Evolutionary conservation across 805 yeast species (phyloP).

Genomic region (Sugiyamaella boreocaroliniensis): DNA sequence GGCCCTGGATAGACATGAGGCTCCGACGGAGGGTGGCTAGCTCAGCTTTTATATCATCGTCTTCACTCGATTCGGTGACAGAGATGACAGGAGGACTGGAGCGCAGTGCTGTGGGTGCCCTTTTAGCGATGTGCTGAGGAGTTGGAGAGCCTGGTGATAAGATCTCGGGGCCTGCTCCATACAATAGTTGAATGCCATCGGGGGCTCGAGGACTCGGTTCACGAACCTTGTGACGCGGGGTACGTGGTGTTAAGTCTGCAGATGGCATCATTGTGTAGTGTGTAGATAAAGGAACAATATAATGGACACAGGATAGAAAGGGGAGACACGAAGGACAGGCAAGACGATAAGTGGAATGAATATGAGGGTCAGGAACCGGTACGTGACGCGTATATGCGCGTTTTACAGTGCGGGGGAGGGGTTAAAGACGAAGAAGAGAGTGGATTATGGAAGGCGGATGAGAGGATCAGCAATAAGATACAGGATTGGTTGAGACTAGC

Average conservation of each 20-base stretch:
- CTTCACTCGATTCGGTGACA: slow-evolving; percentile 18
- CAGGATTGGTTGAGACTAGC: too few relatives aligned
- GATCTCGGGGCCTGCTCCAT: slow-evolving; percentile 12
- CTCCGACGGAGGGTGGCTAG: slow-evolving; percentile 83
- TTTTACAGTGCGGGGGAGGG: too few relatives aligned
- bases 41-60: slow-evolving; percentile 62
- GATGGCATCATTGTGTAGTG: neutral
- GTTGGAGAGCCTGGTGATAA: slow-evolving; percentile 13
- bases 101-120: neutral
- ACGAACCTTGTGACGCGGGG: neutral
- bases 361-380: too few relatives aligned
- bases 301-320: too few relatives aligned
- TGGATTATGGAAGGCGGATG: too few relatives aligned
- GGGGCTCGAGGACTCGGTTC: slow-evolving; percentile 3
- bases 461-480: too few relatives aligned
- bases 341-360: too few relatives aligned
- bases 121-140: neutral
- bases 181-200: slow-evolving; percentile 1
- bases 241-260: neutral
- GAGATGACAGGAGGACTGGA: neutral
- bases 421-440: too few relatives aligned
- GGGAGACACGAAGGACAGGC: too few relatives aligned
- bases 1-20: slow-evolving; percentile 85
- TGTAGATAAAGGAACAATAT: neutral
- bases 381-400: too few relatives aligned